Base-by-base conservation (phyloP, 2,329 filamentous ascomycete genomes). In the Zasmidium cellare region DNA sequence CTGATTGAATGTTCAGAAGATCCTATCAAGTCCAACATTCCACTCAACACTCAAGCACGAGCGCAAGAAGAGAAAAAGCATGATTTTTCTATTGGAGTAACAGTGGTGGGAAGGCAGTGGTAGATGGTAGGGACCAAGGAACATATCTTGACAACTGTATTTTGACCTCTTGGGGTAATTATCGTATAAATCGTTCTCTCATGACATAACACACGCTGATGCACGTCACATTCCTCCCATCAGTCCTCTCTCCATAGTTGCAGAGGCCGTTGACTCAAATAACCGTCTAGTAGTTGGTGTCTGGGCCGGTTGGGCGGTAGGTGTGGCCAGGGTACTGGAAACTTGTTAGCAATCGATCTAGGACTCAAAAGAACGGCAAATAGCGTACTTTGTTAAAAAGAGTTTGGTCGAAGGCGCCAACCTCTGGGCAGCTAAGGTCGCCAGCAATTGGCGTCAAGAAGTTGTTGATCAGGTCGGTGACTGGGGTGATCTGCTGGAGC, bases 391-490 rank as follows among this genome's bases (percentile, higher is more conserved):
- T 28, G 47, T 62, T 55, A 44, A 65, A 57, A 3, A 46, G 31
- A 20, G 12, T 51, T 46, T 58, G 51, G 18, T 60, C 51, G 41
- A 38, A 60, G 51, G 41, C 48, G 7, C 52, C 51, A 16, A 55
- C 35, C 23, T 18, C 23, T 14, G 60, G 57, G 38, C 60, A 62
- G 6, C 52, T 31, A 22, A 57, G 47, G 11, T 41, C 48, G 16
- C 9, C n/a, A 19, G 51, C 48, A n/a, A 60, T 16, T 12, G 57
- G 47, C n/a, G 24, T 61, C 20, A 66, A 18, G 22, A 41, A 52
- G 18, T 64, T 51, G 51, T 61, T 50, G 24, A 64, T 31, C 18
- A 66, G 22, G 28, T 58, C 38, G 16, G 59, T 60, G 19, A 60
- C 46, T 2, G 57, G 52, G 1, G 55, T 12, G 11, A 56, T 19